phyloP scores from a whole-genome alignment of 306 rosid species.

The Castanea mollissima region DNA sequence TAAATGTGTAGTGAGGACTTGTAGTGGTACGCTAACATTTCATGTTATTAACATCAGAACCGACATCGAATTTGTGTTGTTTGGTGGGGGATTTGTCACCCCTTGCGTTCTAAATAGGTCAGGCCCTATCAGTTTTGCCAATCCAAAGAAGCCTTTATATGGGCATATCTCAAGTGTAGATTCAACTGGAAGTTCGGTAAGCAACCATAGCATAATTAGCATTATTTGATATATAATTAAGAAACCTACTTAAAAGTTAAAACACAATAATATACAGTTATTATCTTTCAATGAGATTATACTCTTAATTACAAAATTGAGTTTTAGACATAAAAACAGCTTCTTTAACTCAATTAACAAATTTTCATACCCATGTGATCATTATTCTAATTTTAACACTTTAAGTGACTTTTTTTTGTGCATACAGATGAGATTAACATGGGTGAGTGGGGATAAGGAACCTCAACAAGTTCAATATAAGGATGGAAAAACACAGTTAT shows the following conservation, averaged over 20 bases:
- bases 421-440: constrained; percentile 81
- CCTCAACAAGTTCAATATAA: constrained; percentile 71
- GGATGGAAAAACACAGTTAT: constrained; percentile 44
- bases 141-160: constrained; percentile 66
- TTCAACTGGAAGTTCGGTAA: constrained; percentile 66
- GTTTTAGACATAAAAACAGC: too few species aligned
- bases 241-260: too few species aligned
- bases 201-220: background rate
- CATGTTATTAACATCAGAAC: constrained; percentile 85
- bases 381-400: background rate
- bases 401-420: background rate
- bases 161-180: constrained; percentile 68
- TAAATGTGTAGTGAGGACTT: constrained; percentile 36
- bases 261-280: too few species aligned
- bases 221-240: too few species aligned
- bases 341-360: too few species aligned
- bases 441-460: constrained; percentile 79
- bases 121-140: constrained; percentile 44
- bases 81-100: constrained; percentile 52
- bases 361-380: background rate
- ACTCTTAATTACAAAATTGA: too few species aligned
- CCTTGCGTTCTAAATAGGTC: constrained; percentile 65
- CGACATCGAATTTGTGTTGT: constrained; percentile 71
- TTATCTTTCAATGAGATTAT: background rate
- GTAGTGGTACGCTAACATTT: constrained; percentile 63